Percentiles rank a stretch among this genome's conserved stretches.
phyloP scores from a whole-genome alignment of 495 filamentous ascomycete species.

The Hyaloscypha finlandica region DNA sequence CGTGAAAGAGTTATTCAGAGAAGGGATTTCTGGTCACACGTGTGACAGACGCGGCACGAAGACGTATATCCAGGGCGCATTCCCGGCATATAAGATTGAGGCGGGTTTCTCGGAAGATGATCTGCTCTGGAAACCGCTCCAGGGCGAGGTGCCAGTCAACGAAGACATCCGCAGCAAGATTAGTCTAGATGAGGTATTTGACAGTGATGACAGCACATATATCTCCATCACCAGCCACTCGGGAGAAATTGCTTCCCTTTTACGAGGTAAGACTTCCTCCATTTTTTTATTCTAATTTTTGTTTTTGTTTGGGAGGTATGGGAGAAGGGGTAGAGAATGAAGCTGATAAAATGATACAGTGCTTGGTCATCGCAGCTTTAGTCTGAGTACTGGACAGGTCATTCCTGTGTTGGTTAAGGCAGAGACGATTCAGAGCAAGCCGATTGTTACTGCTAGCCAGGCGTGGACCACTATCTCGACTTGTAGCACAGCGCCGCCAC shows the following conservation, averaged over 20 bases:
- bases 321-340: not conserved
- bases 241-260: constrained; percentile 60
- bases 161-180: constrained; percentile 55
- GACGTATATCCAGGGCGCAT: constrained; percentile 57
- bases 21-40: constrained; percentile 72
- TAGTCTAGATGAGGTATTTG: constrained; percentile 67
- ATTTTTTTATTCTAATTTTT: not conserved
- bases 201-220: constrained; percentile 55
- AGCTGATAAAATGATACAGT: constrained; percentile 30
- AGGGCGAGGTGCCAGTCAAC: constrained; percentile 52
- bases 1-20: constrained; percentile 72
- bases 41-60: constrained; percentile 69
- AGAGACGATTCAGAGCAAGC: constrained; percentile 12
- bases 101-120: constrained; percentile 62
- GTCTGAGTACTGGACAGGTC: constrained; percentile 63
- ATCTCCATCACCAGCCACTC: constrained; percentile 70
- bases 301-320: not conserved
- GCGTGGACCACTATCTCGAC: constrained; percentile 27
- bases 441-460: constrained; percentile 8
- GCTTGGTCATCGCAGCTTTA: constrained; percentile 62
- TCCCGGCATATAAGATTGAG: constrained; percentile 64
- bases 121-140: constrained; percentile 57
- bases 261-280: constrained; percentile 43
- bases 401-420: constrained; percentile 71
- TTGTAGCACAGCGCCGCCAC: constrained; percentile 17